Percentiles rank a stretch among this genome's conserved stretches.
These are phyloP conservation scores for Spiromastix sp. DNA, from an alignment of 2,329 filamentous ascomycete species.

Conservation along the genomic window DNA sequence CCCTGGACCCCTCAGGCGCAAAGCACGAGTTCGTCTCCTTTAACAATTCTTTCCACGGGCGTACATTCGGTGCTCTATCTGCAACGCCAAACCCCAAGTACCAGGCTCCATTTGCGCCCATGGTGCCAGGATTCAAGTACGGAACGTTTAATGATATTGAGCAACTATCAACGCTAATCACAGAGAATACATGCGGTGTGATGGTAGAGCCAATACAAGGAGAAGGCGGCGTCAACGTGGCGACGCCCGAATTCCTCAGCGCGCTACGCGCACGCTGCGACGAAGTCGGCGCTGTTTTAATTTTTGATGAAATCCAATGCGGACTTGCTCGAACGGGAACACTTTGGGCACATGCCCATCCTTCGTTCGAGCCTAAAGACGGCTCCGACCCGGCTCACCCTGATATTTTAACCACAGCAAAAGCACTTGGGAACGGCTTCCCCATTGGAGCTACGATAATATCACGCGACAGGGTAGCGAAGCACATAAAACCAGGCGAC, in stretches of 20 bases:
- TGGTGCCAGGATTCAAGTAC: conserved; percentile 87
- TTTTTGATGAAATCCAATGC: conserved; percentile 97
- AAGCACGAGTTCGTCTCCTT: conserved; percentile 89
- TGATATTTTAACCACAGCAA: conserved; percentile 87
- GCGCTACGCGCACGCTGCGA: conserved; percentile 77
- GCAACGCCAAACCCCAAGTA: conserved; percentile 98
- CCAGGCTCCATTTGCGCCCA: conserved; percentile 86
- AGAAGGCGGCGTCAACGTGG: conserved; percentile 84
- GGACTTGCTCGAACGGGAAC: conserved; percentile 77
- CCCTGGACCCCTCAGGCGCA: conserved; percentile 55
- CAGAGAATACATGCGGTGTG: conserved; percentile 79
- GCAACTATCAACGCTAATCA: conserved; percentile 63
- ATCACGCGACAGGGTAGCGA: conserved; percentile 52
- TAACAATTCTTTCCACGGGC: conserved; percentile 84
- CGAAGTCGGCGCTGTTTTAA: conserved; percentile 76
- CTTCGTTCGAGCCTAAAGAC: conserved; percentile 43
- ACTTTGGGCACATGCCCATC: conserved; percentile 75
- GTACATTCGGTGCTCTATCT: conserved; percentile 90
- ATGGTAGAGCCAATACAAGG: conserved; percentile 97
- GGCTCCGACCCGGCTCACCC: conserved; percentile 61
- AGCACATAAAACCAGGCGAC: conserved; percentile 64
- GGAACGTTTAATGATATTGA: conserved; percentile 75
- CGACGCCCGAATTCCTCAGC: conserved; percentile 69
- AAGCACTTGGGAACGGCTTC: conserved; percentile 93
- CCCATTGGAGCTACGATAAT: conserved; percentile 78